Percentiles rank a stretch among this genome's conserved stretches.
Evolutionary conservation across 1,139 yeast genomes (phyloP).

Genomic region (Nakaseomyces uthaithaninus): DNA sequence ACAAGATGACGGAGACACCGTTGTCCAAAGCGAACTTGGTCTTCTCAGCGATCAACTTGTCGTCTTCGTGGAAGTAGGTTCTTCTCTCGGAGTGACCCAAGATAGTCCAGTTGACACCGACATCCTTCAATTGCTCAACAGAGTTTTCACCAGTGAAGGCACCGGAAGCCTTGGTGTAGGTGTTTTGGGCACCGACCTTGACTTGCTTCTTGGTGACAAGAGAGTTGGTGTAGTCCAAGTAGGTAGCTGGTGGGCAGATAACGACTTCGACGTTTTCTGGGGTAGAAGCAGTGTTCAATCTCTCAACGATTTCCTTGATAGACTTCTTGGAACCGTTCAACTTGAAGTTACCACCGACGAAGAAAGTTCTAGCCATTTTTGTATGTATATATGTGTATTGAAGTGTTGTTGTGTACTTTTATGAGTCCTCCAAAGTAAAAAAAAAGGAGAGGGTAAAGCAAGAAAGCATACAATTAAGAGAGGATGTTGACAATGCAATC

Average conservation of each 20-base stretch:
- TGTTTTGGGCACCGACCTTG: constrained; percentile 82
- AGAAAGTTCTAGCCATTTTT: constrained; percentile 78
- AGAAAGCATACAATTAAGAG: background rate
- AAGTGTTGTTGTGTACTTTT: constrained; percentile 7
- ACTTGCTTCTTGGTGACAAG: constrained; percentile 63
- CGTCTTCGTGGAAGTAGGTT: constrained; percentile 81
- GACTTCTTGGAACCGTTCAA: constrained; percentile 93
- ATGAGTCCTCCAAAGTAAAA: background rate
- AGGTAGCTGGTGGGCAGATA: constrained; percentile 93
- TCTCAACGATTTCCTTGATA: constrained; percentile 72
- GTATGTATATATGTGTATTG: background rate
- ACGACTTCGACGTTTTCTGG: constrained; percentile 77
- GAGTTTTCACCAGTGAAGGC: constrained; percentile 98
- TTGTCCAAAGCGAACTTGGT: constrained; percentile 86
- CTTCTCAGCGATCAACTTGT: constrained; percentile 89
- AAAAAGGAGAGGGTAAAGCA: background rate
- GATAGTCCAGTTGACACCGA: constrained; percentile 90
- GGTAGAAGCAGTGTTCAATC: constrained; percentile 69
- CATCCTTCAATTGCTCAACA: constrained; percentile 80
- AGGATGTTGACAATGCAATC: background rate
- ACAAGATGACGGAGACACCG: constrained; percentile 83
- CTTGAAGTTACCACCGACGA: constrained; percentile 98
- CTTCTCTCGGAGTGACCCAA: constrained; percentile 99
- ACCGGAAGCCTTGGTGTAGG: constrained; percentile 80
- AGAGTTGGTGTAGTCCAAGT: constrained; percentile 68